Base-by-base conservation (phyloP, 768 basidiomycete species). In the Boletus rufocinnamomeus region DNA sequence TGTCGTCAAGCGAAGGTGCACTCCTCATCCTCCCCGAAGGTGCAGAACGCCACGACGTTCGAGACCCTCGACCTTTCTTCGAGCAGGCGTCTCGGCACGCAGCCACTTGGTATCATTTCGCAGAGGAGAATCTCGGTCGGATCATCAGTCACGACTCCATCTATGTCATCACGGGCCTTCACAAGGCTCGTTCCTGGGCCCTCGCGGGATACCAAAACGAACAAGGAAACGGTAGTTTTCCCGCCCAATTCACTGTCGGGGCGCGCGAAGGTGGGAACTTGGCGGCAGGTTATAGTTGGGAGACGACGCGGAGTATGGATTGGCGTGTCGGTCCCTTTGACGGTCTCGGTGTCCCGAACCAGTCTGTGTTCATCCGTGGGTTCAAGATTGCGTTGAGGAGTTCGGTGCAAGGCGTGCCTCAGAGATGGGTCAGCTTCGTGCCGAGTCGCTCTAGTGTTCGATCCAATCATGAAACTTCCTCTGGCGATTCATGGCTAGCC, bases 1-100 rank as follows among this genome's bases (percentile, higher is more conserved):
- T 66, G 21, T 61, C 69, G 16, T 64, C 63, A 0, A 49, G 16
- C 34, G 72, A 74, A 61, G 75, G 74, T 2, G 72, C 74, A 5
- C 52, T 75, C 9, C 64, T 77, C 10, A 50, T 72, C 23, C 68
- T 77, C 41, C 75, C 76, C 0, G 68, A 75, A 35, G 77, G 74
- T 6, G 71, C 74, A 1, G 60, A 59, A 19, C 45, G 63, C 51
- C 62, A 67, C 19, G 69, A 72, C 27, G 59, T 74, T 25, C 64
- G 64, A 17, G 66, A 76, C 17, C 50, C 57, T 14, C 47, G n/a
- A 3, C 59, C 53, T 2, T 73, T 77, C 40, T 60, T 64, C 7
- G 63, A 67, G 16, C 69, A 69, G 43, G 73, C 73, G 1, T 55
- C 56, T 34, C 40, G 58, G 30, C 49, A 76, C 54, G 74, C 69